Base-by-base conservation (phyloP, 345 rosid species). In the Bruguiera sexangula region DNA sequence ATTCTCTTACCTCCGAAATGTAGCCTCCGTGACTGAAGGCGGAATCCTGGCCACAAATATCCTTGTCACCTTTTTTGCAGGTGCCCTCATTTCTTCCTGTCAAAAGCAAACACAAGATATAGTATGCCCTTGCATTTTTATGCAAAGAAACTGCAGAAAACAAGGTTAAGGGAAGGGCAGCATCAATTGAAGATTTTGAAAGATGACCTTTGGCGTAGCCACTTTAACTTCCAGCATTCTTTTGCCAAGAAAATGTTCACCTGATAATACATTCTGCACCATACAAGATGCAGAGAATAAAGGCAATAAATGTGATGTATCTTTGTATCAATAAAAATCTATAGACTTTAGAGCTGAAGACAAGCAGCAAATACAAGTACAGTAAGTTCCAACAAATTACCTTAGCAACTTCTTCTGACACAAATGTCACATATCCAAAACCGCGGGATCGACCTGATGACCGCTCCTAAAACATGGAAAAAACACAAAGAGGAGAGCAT, bases 31-130 rank as follows among this genome's bases (percentile, higher is more conserved):
- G 58, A 92, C 99, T 62, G 98, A 85, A 31, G 87, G 84, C 62
- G 92, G 86, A 46, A 95, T 92, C 82, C 96, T 85, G 50, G 99
- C 99, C 64, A 95, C 98, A 69, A 95, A 95, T 78, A 95, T 90
- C 81, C 99, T 88, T 20, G 94, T 87, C 2, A 75, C 96, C 66
- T 92, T 95, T 76, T 87, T 92, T 22, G 86, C 68, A 67, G 96
- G 92, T 62, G 88, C 84, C 83, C 92, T 89, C 99, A 95, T 92
- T 80, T 95, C 99, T 84, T 95, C 99, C 99, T 95, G 82, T 16
- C 74, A 81, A 55, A 59, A 60, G 59, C 21, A 60, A 69, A 36
- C 29, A 24, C 8, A 53, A 50, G 67, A 51, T 68, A 71, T n/a
- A 18, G 48, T 30, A 30, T 18, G 18, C 29, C 5, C 60, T 50